Conservation (phyloP, 164 flowering plant species). For the Nelumbo lutea region DNA sequence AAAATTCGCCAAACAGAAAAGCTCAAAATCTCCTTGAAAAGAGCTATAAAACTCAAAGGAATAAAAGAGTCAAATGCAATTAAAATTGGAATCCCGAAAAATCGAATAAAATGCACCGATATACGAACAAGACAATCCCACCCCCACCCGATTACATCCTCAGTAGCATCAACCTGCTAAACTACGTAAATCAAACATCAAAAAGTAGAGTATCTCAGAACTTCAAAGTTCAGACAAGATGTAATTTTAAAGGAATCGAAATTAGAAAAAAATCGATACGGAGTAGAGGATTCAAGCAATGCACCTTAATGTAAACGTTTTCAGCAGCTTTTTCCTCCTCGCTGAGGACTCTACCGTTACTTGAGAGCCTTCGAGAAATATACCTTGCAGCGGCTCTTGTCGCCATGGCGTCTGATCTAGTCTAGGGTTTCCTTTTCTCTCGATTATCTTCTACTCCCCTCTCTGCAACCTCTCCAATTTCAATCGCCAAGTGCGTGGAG, state of each 20-base stretch:
- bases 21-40: no score
- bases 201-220: background rate
- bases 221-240: background rate
- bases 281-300: background rate
- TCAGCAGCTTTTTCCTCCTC: conserved; percentile 99
- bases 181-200: background rate
- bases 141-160: no score
- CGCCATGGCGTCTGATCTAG: conserved; percentile 37
- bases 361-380: conserved; percentile 63
- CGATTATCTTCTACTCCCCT: background rate
- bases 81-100: no score
- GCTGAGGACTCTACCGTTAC: conserved; percentile 62
- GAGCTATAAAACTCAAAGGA: no score
- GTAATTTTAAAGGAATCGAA: no score
- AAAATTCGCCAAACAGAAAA: no score
- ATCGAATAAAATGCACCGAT: no score
- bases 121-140: no score
- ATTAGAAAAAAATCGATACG: background rate
- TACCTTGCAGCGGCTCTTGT: conserved; percentile 46
- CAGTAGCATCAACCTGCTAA: background rate
- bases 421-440: background rate
- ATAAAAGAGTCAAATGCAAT: no score
- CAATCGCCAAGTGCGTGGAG: no score
- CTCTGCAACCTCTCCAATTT: no score
- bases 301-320: conserved; percentile 84